Evolutionary conservation across 257 asterid genomes (phyloP), one percentile per base, ranked within the genome.

Genomic region (Solanum appendiculatum): DNA sequence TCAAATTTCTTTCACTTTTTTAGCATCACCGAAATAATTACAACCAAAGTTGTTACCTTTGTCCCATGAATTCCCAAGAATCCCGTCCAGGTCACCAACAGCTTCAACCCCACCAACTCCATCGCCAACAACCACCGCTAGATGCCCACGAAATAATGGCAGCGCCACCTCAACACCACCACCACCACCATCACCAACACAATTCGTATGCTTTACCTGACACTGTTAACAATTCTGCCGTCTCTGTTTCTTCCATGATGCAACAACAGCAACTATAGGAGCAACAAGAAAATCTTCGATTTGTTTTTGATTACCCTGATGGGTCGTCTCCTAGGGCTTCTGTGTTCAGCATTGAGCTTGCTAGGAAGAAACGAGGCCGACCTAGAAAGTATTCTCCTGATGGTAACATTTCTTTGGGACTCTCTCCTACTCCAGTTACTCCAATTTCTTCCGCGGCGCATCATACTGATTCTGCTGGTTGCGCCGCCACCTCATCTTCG

Each of bases 381-480:
- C 98, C 98, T 4, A 94, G 98, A 86, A 95, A 95, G 87, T 94
- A 93, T 88, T 93, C 98, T 2, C 97, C 97, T 3, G 98, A 94
- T 54, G 92, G 91, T 90, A 91, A 93, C 94, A 95, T 95, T 87
- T 97, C 94, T 1, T 89, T 95, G 9, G 95, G 94, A 4, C 93
- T 95, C n/a, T 93, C 97, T 2, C 93, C 96, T 9, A 91, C 95
- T 12, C 89, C 97, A 7, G 91, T 31, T 54, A 21, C 88, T 73
- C 94, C 93, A 75, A 87, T 92, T 68, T 86, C 94, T 54, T 18
- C 63, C 2, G n/a, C 27, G 12, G 66, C 6, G 63, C 63, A 7
- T 9, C 66, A 21, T 72, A 86, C 46, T 44, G 69, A 56, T 29
- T 78, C 86, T 3, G 93, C 93, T 44, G 91, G 86, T 21, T 90